Conservation (phyloP, 331 rosid species). For the Pyrus hybrid region DNA sequence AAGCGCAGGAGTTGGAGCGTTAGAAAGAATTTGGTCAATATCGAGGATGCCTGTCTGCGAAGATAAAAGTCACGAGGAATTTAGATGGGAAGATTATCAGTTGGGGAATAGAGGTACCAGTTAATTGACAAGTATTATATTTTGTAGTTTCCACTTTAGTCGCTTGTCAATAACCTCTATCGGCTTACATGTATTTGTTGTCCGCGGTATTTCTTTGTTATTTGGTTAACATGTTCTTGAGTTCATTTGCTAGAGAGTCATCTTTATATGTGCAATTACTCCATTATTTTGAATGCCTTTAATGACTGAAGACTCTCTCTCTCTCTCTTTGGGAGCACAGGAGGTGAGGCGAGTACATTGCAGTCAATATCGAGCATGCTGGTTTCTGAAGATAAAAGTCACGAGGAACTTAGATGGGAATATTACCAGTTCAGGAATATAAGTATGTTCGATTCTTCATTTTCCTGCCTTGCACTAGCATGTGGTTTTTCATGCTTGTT, state of each 20-base stretch:
- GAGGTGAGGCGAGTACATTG: too few relatives aligned
- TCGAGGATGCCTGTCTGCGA: constrained; percentile 87
- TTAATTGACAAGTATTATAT: background rate
- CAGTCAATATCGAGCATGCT: constrained; percentile 88
- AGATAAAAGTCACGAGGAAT: constrained; percentile 93
- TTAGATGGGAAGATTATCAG: constrained; percentile 96
- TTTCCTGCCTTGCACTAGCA: too few relatives aligned
- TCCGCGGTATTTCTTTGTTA: too few relatives aligned
- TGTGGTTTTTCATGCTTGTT: too few relatives aligned
- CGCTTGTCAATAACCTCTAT: constrained; percentile 20
- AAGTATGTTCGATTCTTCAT: constrained; percentile 26
- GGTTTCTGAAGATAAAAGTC: constrained; percentile 78
- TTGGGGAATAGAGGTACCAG: constrained; percentile 71
- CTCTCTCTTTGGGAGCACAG: too few relatives aligned
- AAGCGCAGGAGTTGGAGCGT: too few relatives aligned
- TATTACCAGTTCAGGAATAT: constrained; percentile 86
- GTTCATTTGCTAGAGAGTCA: too few relatives aligned
- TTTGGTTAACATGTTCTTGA: too few relatives aligned
- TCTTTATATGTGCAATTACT: too few relatives aligned
- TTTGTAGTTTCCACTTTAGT: too few relatives aligned
- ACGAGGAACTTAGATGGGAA: constrained; percentile 95
- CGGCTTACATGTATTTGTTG: constrained; percentile 36
- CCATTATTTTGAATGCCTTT: too few relatives aligned
- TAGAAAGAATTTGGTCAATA: constrained; percentile 34
- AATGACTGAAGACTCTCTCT: too few relatives aligned